Evolutionary conservation across 2,329 filamentous ascomycete genomes (phyloP).

Genomic region (Epichloe uncinata): DNA sequence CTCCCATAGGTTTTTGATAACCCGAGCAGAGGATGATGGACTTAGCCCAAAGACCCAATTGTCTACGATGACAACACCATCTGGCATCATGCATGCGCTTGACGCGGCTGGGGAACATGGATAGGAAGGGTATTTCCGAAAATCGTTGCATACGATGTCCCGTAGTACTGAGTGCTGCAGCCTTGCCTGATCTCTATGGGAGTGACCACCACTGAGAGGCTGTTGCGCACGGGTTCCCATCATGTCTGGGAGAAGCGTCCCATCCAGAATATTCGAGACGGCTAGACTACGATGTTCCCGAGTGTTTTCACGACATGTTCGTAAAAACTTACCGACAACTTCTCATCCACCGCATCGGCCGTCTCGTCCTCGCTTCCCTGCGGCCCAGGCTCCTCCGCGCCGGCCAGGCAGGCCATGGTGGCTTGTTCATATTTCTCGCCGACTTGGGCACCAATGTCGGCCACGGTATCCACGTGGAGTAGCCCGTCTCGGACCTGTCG

Average conservation of each 20-base stretch:
- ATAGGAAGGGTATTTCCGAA: no score
- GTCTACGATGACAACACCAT: no score
- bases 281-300: constrained; percentile 21
- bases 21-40: not conserved
- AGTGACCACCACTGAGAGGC: no score
- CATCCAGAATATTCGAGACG: not conserved
- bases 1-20: no score
- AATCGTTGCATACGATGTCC: no score
- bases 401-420: constrained; percentile 22
- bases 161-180: no score
- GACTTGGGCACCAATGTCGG: constrained; percentile 23
- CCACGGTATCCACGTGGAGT: constrained; percentile 17
- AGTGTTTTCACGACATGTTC: constrained; percentile 32
- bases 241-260: not conserved
- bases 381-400: constrained; percentile 24
- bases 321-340: constrained; percentile 27
- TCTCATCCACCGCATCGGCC: constrained; percentile 24
- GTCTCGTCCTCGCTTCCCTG: constrained; percentile 26
- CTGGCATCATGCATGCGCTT: no score
- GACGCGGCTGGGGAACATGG: no score
- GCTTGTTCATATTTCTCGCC: constrained; percentile 27
- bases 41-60: constrained; percentile 19
- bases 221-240: no score
- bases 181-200: no score
- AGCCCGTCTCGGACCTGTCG: constrained; percentile 22